phyloP scores from a whole-genome alignment of 345 rosid species.

The Heritiera littoralis region DNA sequence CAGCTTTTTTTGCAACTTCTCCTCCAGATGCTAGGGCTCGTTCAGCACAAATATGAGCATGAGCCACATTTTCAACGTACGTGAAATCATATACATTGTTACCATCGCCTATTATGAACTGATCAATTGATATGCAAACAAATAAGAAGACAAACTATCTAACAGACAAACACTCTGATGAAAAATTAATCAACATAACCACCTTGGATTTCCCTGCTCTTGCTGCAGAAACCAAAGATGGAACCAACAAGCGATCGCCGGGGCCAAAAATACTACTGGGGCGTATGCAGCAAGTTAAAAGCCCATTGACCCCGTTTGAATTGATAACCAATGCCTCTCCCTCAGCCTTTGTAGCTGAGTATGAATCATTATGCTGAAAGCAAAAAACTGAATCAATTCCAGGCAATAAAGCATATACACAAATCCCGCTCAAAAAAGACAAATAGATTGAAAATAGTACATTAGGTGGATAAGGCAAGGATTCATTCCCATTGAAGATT shows the following conservation, averaged over 20 bases:
- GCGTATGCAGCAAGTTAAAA: conserved; percentile 87
- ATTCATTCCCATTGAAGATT: conserved; percentile 65
- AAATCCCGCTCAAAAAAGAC: not conserved
- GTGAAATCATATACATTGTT: conserved; percentile 80
- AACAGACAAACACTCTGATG: not conserved
- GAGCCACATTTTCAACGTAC: conserved; percentile 93
- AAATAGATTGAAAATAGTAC: conserved; percentile 32
- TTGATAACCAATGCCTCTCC: conserved; percentile 72
- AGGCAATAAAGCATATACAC: not conserved
- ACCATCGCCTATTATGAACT: conserved; percentile 96
- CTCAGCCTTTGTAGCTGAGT: conserved; percentile 90
- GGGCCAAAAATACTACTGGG: conserved; percentile 97
- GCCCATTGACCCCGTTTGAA: conserved; percentile 73
- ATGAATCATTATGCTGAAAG: conserved; percentile 82
- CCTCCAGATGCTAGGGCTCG: conserved; percentile 83
- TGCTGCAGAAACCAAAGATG: conserved; percentile 79
- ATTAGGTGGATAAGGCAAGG: conserved; percentile 68
- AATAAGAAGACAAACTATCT: conserved; percentile 10
- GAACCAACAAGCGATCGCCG: conserved; percentile 84
- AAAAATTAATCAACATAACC: conserved; percentile 11
- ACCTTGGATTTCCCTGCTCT: conserved; percentile 94
- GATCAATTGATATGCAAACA: conserved; percentile 20
- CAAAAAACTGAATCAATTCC: not conserved
- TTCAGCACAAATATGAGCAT: conserved; percentile 93
- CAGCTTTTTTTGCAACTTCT: conserved; percentile 69